Base-by-base conservation (phyloP, 2,329 filamentous ascomycete species). In the Fusarium penzigii region DNA sequence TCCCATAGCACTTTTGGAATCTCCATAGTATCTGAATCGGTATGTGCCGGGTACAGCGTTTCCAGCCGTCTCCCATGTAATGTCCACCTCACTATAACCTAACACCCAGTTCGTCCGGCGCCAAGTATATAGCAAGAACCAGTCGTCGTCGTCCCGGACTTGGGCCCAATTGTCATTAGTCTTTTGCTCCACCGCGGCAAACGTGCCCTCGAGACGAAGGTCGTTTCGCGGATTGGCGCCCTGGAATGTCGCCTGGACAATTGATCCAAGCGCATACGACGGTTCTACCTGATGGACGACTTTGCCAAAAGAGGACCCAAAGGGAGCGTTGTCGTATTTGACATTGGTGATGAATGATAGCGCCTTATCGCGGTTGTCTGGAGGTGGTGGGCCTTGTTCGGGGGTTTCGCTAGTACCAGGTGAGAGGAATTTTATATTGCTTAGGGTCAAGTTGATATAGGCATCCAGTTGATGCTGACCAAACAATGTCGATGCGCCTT, bases 401-500 rank as follows among this genome's bases (percentile, higher is more conserved):
- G 74, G 74, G 0, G 84, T 84, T 4, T 1, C 85, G 76, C 48
- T 65, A 79, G 67, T 50, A 73, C 39, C 7, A 39, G 36, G 74
- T 14, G 32, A 36, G 10, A 70, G 42, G 75, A 75, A 49, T 75
- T 74, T 64, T 49, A 72, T 51, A 51, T 69, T 81, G 68, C 88
- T 84, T 14, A 92, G 77, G 0, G 90, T 92, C 41, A 93, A 78
- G 70, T 95, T 92, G 74, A 97, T 89, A 74, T 94, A 94, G 1
- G 92, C 93, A 14, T 36, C 32, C 3, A 36, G 34, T 88, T 84
- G 11, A 97, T 81, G 1, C 91, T 90, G 70, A 92, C 85, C 2
- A 82, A 89, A 0, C 93, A 93, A 68, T 89, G 93, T 97, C 8
- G 89, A 93, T 0, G 90, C 93, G n/a, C 92, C 93, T 74, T 97